A percentile compares a stretch with the other conserved stretches of the same genome.
Evolutionary conservation across 768 basidiomycete genomes (phyloP).

Genomic region (Tulasnella sp.): DNA sequence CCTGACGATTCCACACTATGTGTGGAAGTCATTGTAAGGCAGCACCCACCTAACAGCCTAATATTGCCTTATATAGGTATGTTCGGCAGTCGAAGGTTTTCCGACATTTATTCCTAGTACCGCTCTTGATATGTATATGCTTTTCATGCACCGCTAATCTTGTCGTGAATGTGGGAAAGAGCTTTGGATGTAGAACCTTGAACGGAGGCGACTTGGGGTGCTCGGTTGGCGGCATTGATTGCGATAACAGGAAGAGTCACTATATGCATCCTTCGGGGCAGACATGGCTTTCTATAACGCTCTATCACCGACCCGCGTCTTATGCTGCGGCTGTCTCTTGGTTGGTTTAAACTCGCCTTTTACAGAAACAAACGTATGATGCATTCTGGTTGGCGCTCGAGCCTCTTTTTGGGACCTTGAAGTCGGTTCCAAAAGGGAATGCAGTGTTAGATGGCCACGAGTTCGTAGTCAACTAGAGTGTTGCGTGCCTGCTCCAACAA

Average conservation of each 20-base stretch:
- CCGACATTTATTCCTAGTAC: not conserved
- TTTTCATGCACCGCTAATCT: slow-evolving; percentile 12
- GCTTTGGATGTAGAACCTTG: slow-evolving; percentile 43
- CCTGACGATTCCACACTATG: not conserved
- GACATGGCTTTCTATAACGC: slow-evolving; percentile 87
- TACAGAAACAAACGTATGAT: slow-evolving; percentile 78
- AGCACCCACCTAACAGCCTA: not conserved
- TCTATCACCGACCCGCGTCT: slow-evolving; percentile 41
- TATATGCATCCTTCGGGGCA: slow-evolving; percentile 87
- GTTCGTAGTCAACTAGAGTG: slow-evolving; percentile 80
- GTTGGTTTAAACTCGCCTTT: not conserved
- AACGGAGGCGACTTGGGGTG: slow-evolving; percentile 70
- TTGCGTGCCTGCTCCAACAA: slow-evolving; percentile 86
- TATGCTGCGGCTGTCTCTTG: not conserved
- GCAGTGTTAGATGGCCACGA: slow-evolving; percentile 85
- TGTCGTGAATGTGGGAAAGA: slow-evolving; percentile 64
- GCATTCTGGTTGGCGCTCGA: slow-evolving; percentile 86
- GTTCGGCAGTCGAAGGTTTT: not conserved
- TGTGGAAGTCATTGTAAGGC: not conserved
- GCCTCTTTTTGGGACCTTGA: slow-evolving; percentile 76
- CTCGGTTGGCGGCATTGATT: slow-evolving; percentile 95
- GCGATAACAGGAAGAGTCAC: slow-evolving; percentile 85
- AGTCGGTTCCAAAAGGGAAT: slow-evolving; percentile 84
- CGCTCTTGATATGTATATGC: not conserved
- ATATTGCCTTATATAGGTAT: not conserved